Percentiles rank a stretch among this genome's conserved stretches.
Conservation (phyloP, 208 protist genomes). For the Crithidia fasciculata region DNA sequence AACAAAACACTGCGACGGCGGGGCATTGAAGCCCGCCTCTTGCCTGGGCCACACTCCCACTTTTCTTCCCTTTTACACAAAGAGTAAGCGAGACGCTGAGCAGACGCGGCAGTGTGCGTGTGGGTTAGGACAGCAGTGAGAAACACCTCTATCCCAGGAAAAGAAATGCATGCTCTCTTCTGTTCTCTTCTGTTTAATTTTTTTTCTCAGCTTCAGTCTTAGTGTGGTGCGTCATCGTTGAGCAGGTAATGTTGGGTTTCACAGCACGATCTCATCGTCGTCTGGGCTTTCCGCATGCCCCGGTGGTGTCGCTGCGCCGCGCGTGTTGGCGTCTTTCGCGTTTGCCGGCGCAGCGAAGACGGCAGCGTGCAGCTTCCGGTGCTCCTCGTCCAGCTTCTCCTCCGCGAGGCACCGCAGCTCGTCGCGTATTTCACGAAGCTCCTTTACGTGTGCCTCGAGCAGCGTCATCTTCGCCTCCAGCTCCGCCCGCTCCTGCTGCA, state of each 20-base stretch:
- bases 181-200: not conserved
- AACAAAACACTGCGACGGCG: too few species aligned
- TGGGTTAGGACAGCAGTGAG: too few species aligned
- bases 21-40: too few species aligned
- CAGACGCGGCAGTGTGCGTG: too few species aligned
- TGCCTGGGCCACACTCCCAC: too few species aligned
- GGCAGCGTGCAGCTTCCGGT: slow-evolving; percentile 22
- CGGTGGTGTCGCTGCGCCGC: not conserved
- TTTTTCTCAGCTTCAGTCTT: slow-evolving; percentile 5
- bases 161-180: not conserved
- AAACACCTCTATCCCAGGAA: too few species aligned
- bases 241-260: too few species aligned
- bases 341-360: not conserved
- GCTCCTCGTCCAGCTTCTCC: slow-evolving; percentile 17
- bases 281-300: not conserved
- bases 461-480: slow-evolving; percentile 47
- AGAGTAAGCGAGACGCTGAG: too few species aligned
- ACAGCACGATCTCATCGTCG: not conserved
- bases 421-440: slow-evolving; percentile 68
- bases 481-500: slow-evolving; percentile 55
- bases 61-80: too few species aligned
- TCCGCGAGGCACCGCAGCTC: slow-evolving; percentile 66
- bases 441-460: slow-evolving; percentile 62
- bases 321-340: not conserved
- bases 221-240: not conserved